Evolutionary conservation across 352 stramenopile species (phyloP).

Genomic region (Globisporangium echinulatum): DNA sequence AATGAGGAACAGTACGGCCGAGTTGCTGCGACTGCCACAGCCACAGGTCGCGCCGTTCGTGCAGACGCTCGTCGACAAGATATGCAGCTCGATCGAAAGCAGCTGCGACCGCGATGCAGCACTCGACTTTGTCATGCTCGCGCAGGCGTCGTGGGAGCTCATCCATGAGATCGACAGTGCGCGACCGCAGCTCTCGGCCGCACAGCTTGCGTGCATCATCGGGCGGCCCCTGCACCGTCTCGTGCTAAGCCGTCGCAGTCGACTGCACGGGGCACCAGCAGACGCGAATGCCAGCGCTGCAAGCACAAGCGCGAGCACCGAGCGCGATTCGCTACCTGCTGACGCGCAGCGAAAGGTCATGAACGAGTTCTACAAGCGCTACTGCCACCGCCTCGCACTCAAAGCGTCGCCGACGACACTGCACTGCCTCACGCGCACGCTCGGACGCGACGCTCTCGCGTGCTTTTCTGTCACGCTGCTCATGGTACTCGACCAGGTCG

Average conservation of each 20-base stretch:
- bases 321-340: neutral
- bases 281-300: too few relatives aligned
- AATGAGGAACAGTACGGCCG: neutral
- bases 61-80: constrained; percentile 25
- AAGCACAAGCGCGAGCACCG: too few relatives aligned
- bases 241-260: constrained; percentile 27
- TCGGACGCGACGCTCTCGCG: constrained; percentile 36
- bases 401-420: constrained; percentile 35
- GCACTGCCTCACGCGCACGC: constrained; percentile 46
- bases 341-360: constrained; percentile 46
- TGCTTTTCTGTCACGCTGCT: constrained; percentile 47
- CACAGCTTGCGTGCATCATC: constrained; percentile 20
- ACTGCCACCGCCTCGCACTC: constrained; percentile 29
- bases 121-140: constrained; percentile 44
- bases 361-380: constrained; percentile 66
- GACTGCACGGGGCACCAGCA: constrained; percentile 9
- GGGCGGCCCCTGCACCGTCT: constrained; percentile 30
- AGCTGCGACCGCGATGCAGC: constrained; percentile 12
- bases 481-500: constrained; percentile 43
- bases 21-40: neutral
- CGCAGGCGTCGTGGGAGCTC: constrained; percentile 51
- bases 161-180: constrained; percentile 35
- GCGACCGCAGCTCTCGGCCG: neutral
- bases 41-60: constrained; percentile 10
- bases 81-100: constrained; percentile 28